Evolutionary conservation across 768 basidiomycete species (phyloP).

Genomic region (Sutorius australiensis): DNA sequence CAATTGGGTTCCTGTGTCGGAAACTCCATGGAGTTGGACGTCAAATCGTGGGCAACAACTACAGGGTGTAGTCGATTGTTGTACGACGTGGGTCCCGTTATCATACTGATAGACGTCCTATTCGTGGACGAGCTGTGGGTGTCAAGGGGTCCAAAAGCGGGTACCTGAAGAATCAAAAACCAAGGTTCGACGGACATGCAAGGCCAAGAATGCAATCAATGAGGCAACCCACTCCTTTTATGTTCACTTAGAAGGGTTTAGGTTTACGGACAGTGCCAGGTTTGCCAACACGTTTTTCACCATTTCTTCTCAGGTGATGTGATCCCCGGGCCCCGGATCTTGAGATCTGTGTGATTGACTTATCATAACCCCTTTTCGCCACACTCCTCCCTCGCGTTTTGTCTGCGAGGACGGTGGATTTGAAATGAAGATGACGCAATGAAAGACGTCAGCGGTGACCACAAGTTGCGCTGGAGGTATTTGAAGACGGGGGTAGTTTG

Average conservation of each 20-base stretch:
- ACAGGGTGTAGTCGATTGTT: not conserved
- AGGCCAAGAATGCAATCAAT: too few relatives aligned
- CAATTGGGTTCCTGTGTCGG: not conserved
- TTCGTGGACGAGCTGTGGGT: not conserved
- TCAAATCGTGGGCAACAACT: not conserved
- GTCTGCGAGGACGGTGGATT: too few relatives aligned
- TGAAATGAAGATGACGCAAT: too few relatives aligned
- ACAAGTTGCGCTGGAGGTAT: too few relatives aligned
- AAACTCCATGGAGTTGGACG: not conserved
- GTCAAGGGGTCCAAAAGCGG: not conserved
- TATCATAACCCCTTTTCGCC: too few relatives aligned
- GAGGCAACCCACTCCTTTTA: not conserved
- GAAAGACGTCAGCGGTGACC: too few relatives aligned
- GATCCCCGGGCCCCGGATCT: too few relatives aligned
- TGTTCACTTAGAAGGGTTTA: not conserved
- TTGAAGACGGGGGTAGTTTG: too few relatives aligned
- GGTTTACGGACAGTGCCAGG: not conserved
- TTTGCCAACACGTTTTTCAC: not conserved
- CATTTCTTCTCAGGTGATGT: too few relatives aligned
- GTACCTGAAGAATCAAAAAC: not conserved
- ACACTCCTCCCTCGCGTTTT: too few relatives aligned
- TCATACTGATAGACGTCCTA: not conserved
- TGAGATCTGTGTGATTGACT: too few relatives aligned
- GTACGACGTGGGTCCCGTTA: not conserved
- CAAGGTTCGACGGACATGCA: not conserved